These are phyloP conservation scores for Colletotrichum costaricense DNA, from an alignment of 2,329 filamentous ascomycete species.

Conservation along the genomic window DNA sequence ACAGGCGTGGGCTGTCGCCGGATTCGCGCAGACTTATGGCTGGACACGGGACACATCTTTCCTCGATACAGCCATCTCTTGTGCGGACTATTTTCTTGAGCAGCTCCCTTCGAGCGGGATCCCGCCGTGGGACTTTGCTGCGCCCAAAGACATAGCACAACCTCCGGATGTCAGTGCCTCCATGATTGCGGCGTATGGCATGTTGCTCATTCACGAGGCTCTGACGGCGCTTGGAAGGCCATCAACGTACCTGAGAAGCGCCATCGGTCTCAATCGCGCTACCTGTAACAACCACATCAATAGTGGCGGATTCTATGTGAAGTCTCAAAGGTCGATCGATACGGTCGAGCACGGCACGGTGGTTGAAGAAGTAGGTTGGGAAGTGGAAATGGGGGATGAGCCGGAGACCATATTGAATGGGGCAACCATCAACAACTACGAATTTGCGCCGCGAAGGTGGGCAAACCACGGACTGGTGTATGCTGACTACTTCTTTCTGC, in stretches of 20 bases:
- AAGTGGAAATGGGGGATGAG: slow-evolving; percentile 40
- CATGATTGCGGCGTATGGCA: slow-evolving; percentile 49
- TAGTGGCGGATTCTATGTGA: slow-evolving; percentile 35
- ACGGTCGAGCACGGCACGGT: slow-evolving; percentile 40
- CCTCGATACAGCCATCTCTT: slow-evolving; percentile 52
- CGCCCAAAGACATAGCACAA: slow-evolving; percentile 40
- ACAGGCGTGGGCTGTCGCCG: slow-evolving; percentile 61
- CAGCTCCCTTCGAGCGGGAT: slow-evolving; percentile 51
- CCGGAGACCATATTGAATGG: slow-evolving; percentile 58
- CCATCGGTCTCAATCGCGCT: slow-evolving; percentile 41
- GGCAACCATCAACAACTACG: slow-evolving; percentile 59
- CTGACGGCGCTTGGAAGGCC: slow-evolving; percentile 35
- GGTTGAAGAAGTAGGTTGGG: slow-evolving; percentile 27
- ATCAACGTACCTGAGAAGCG: slow-evolving; percentile 43
- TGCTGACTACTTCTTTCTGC: slow-evolving; percentile 60
- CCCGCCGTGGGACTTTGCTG: slow-evolving; percentile 62
- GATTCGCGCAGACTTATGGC: slow-evolving; percentile 57
- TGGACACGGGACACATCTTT: slow-evolving; percentile 57
- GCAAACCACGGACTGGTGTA: slow-evolving; percentile 60
- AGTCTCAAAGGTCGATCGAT: slow-evolving; percentile 23
- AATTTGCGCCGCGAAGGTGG: slow-evolving; percentile 56
- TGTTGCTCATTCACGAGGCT: slow-evolving; percentile 48
- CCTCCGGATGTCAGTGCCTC: slow-evolving; percentile 52
- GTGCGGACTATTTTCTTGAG: slow-evolving; percentile 58
- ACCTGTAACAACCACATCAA: slow-evolving; percentile 42